Percentiles rank a stretch among this genome's conserved stretches.
Conservation (phyloP, 257 asterid genomes). For the Galeopsis tetrahit region DNA sequence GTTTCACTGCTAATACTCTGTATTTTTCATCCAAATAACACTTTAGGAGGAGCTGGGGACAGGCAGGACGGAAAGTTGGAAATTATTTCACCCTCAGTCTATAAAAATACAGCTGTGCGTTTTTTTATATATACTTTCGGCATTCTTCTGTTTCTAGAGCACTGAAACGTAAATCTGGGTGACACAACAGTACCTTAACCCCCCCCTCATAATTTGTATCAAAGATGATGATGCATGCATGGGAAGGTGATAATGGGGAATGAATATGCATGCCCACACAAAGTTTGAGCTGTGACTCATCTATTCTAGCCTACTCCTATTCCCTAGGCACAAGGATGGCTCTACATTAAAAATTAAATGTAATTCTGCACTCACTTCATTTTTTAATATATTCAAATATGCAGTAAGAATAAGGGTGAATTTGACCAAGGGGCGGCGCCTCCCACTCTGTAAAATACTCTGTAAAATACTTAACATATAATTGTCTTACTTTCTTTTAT, state of each 20-base stretch:
- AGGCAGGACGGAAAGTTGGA: slow-evolving; percentile 42
- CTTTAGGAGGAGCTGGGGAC: slow-evolving; percentile 37
- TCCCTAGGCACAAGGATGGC: slow-evolving; percentile 31
- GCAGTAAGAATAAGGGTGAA: neutral
- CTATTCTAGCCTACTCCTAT: slow-evolving; percentile 37
- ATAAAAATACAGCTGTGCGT: slow-evolving; percentile 25
- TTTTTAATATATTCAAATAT: neutral
- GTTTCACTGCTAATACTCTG: slow-evolving; percentile 36
- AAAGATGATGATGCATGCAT: slow-evolving; percentile 23
- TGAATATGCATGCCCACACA: slow-evolving; percentile 27
- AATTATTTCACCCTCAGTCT: slow-evolving; percentile 5
- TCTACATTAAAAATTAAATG: slow-evolving; percentile 20
- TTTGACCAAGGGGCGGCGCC: neutral
- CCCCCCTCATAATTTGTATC: neutral
- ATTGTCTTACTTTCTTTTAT: too few relatives aligned
- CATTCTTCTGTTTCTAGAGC: slow-evolving; percentile 41
- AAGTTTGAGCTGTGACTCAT: slow-evolving; percentile 44
- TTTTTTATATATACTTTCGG: slow-evolving; percentile 27
- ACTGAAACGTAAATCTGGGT: slow-evolving; percentile 22
- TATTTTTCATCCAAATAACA: slow-evolving; percentile 28
- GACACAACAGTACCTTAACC: slow-evolving; percentile 7
- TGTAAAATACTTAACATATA: too few relatives aligned
- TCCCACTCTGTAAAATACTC: too few relatives aligned
- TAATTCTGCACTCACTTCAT: neutral
- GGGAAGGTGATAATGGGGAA: slow-evolving; percentile 30